Evolutionary conservation across 129 eudicot genomes (phyloP), one percentile per base, ranked within the genome.

Genomic region (Smallanthus sonchifolius): DNA sequence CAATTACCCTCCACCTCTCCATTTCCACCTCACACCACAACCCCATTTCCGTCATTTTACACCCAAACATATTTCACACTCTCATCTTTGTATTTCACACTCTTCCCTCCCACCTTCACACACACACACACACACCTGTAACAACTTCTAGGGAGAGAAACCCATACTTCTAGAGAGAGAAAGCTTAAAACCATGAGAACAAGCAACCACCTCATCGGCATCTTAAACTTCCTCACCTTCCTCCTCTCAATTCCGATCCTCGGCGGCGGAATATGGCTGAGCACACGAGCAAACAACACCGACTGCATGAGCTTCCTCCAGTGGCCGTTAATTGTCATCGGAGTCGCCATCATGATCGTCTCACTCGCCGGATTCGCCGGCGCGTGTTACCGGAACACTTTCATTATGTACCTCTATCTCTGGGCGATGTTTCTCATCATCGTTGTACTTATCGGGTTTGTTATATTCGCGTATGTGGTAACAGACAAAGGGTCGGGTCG

Each of bases 291-390:
- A 43, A 87, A 84, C 96, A 87, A 80, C 89, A 86, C 95, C 64
- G 98, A 90, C 70, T 93, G 98, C 70, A 28, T 93, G 76, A 71
- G 62, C 7, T 90, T 93, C 80, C 92, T 93, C 19, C 98, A 93
- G 78, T 93, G 95, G 95, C 98, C 98, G 0, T 38, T 93, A 10
- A 87, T 93, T 3, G 78, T 86, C 78, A 87, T 90, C 67, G 98
- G 98, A 10, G 80, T 82, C 19, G 56, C 96, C 39, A 84, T 93
- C 77, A 83, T 90, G 91, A 87, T 88, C 2, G 89, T 93, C 73
- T 93, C 98, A 54, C 81, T 93, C 64, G 95, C 98, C 37, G 98
- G 98, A 0, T 86, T 93, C 76, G 95, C 95, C 67, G 98, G 98
- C 73, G 89, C 98, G 39, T 93, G 98, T 65, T 93, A 90, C 80